Base-by-base conservation (phyloP, 1,284 basidiomycete species). In the Jaminaea rosea region DNA sequence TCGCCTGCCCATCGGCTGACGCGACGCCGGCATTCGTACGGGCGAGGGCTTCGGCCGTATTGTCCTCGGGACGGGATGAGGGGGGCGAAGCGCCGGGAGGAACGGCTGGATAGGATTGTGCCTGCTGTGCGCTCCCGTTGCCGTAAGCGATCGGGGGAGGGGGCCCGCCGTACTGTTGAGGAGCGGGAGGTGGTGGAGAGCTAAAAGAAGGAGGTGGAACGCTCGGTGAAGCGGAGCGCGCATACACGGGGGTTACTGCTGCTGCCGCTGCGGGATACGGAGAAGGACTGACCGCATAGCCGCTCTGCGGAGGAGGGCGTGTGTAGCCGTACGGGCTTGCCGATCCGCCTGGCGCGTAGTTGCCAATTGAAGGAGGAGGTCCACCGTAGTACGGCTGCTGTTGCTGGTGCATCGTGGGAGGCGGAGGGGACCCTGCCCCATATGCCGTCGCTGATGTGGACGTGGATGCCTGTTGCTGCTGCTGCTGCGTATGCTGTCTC, bases 81-180 rank as follows among this genome's bases (percentile, higher is more conserved):
- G 52, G 46, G n/a, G 46, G 52, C 13, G 26, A 21, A 15, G 21
- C 50, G 4, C n/a, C 32, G 10, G 28, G 36, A 4, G 48, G 24
- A 31, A 54, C 21, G 26, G 52, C 29, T 3, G 52, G 50, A 26
- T 54, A 54, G 10, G 49, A 29, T 37, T 54, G 52, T 34, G 50
- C 46, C 26, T 31, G 50, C 15, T 11, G 26, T 51, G 26, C n/a
- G n/a, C n/a, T n/a, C n/a, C n/a, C n/a, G n/a, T n/a, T n/a, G n/a
- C n/a, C n/a, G n/a, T n/a, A n/a, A n/a, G n/a, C n/a, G n/a, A n/a
- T n/a, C n/a, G n/a, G n/a, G n/a, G n/a, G n/a, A n/a, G n/a, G n/a
- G n/a, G n/a, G n/a, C n/a, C n/a, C n/a, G n/a, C n/a, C n/a, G n/a
- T n/a, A n/a, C n/a, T n/a, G n/a, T n/a, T n/a, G n/a, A n/a, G n/a